Evolutionary conservation across 768 basidiomycete genomes (phyloP), one percentile per base, ranked within the genome.

Genomic region (Artomyces pyxidatus): DNA sequence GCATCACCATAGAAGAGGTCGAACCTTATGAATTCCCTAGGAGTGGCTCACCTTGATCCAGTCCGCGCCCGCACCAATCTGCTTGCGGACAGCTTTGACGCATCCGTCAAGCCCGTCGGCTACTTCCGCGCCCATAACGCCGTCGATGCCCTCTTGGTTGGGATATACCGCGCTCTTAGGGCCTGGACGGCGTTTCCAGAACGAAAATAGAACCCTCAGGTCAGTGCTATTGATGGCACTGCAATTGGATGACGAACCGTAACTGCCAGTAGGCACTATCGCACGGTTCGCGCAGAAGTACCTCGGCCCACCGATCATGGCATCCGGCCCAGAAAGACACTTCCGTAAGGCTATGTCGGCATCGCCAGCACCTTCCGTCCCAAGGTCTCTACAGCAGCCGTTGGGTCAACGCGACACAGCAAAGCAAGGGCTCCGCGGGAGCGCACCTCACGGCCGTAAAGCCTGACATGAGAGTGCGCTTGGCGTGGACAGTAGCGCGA

Each of bases 301-400:
- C 49, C 80, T 65, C 21, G 83, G 82, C 0, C 80, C 79, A n/a
- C 75, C 71, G 16, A 78, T 75, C 40, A 83, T 57, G 0, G 75
- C 62, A n/a, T 65, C 61, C 2, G 67, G 63, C 6, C 65, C 66
- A 16, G 76, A 70, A 16, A 83, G 57, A 57, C 80, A 80, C 53
- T 77, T 77, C 17, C 80, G 70, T 30, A 84, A 65, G 0, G 71
- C 67, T 11, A 82, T 64, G 55, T 84, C 81, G 16, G 80, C 78
- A 56, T 83, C 81, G 22, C 65, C 72, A 1, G 80, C 80, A 2
- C 80, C 81, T 59, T 84, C 81, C 1, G 81, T 83, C n/a, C 82
- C 81, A 5, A 84, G 67, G 56, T 83, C 81, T 27, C 80, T 81
- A 57, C 37, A 39, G 37, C 14, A n/a, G n/a, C n/a, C n/a, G n/a